Percentiles rank a stretch among this genome's conserved stretches.
These are phyloP conservation scores for Dacryopinax primogenitus DNA, from an alignment of 768 basidiomycete species.

Conservation along the genomic window DNA sequence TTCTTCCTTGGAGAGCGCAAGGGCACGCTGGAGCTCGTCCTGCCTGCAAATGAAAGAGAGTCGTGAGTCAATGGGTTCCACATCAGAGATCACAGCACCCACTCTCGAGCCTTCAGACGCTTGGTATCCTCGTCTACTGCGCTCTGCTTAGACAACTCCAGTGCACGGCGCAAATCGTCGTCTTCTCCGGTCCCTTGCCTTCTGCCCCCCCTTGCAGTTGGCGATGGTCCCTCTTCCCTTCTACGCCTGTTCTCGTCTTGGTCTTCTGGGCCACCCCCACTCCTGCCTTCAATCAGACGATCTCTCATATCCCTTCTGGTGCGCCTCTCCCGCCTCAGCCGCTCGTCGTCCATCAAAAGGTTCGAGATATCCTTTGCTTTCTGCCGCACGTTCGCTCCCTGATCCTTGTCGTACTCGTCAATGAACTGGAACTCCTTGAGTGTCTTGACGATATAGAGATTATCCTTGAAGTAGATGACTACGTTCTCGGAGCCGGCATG, in stretches of 20 bases:
- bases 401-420: slow-evolving; percentile 92
- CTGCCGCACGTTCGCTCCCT: slow-evolving; percentile 94
- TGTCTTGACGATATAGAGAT: slow-evolving; percentile 95
- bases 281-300: slow-evolving; percentile 65
- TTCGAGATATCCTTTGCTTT: slow-evolving; percentile 98
- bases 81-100: slow-evolving; percentile 10
- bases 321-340: slow-evolving; percentile 74
- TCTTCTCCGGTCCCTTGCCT: slow-evolving; percentile 43
- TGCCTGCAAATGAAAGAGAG: slow-evolving; percentile 31
- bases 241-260: slow-evolving; percentile 39
- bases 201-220: slow-evolving; percentile 13
- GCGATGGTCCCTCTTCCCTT: slow-evolving; percentile 18
- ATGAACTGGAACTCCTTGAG: slow-evolving; percentile 96
- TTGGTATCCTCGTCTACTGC: slow-evolving; percentile 55
- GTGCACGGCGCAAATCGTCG: slow-evolving; percentile 71
- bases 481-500: slow-evolving; percentile 97
- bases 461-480: slow-evolving; percentile 95
- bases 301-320: slow-evolving; percentile 85
- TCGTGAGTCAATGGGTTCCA: neutral
- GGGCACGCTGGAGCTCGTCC: slow-evolving; percentile 67
- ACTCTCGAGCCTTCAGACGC: slow-evolving; percentile 38
- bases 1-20: slow-evolving; percentile 81
- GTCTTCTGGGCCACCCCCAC: slow-evolving; percentile 32
- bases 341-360: slow-evolving; percentile 70
- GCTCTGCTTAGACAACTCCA: slow-evolving; percentile 75